phyloP scores from a whole-genome alignment of 2,329 filamentous ascomycete genomes.

The Trichoderma arundinaceum region DNA sequence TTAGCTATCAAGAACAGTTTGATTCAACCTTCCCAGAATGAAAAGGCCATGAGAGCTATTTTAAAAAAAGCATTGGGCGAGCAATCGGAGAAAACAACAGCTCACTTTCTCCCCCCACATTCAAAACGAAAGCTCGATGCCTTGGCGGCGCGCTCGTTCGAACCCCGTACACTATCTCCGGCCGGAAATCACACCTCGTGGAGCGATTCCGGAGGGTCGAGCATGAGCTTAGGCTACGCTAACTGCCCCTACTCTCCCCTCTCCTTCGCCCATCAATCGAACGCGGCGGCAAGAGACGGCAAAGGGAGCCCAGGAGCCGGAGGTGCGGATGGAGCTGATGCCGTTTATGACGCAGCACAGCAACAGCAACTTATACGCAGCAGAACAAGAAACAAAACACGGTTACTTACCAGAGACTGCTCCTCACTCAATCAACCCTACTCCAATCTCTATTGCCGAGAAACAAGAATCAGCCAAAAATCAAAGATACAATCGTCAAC shows the following conservation, averaged over 20 bases:
- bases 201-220: constrained; percentile 19
- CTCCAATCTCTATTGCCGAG: too few relatives aligned
- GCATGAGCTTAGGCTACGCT: not conserved
- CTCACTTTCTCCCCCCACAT: constrained; percentile 1
- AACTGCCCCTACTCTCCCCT: not conserved
- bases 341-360: too few relatives aligned
- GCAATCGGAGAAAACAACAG: not conserved
- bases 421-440: too few relatives aligned
- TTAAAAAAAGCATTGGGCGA: not conserved
- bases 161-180: not conserved
- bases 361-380: too few relatives aligned
- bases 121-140: not conserved
- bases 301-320: not conserved
- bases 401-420: too few relatives aligned
- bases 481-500: too few relatives aligned
- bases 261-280: not conserved
- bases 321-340: too few relatives aligned
- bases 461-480: too few relatives aligned
- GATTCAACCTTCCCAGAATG: too few relatives aligned
- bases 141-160: not conserved
- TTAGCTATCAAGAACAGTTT: not conserved
- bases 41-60: not conserved
- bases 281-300: too few relatives aligned
- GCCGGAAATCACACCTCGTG: not conserved
- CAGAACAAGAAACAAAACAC: too few relatives aligned